These are phyloP conservation scores for Ophiostoma quercus DNA, from an alignment of 2,329 filamentous ascomycete genomes.

Conservation along the genomic window DNA sequence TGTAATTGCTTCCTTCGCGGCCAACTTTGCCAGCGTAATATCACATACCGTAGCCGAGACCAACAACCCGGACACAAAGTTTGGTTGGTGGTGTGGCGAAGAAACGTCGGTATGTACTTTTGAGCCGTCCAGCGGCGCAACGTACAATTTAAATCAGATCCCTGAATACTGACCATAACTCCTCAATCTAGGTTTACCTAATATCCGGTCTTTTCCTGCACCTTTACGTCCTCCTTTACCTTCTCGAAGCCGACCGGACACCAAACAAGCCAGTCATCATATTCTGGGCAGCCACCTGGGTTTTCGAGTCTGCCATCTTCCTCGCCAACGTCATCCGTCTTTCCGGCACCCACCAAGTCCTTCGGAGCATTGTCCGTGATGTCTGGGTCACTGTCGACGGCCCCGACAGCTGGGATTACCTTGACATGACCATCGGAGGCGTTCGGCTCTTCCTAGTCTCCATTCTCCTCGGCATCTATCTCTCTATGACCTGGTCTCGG, in stretches of 20 bases:
- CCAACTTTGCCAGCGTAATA: conserved; percentile 67
- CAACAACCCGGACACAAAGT: conserved; percentile 39
- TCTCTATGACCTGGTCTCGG: conserved; percentile 41
- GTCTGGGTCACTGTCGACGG: conserved; percentile 38
- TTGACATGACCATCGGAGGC: conserved; percentile 62
- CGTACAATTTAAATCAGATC: background rate
- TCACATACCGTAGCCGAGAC: conserved; percentile 62
- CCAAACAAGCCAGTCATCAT: conserved; percentile 75
- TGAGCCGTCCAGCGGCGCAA: background rate
- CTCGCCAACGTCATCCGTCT: conserved; percentile 64
- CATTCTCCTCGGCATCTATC: conserved; percentile 51
- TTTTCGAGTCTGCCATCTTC: conserved; percentile 68
- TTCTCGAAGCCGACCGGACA: conserved; percentile 70
- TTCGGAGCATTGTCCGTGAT: conserved; percentile 34
- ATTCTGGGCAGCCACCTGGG: conserved; percentile 70
- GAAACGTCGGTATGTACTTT: conserved; percentile 32
- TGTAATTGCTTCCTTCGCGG: conserved; percentile 70
- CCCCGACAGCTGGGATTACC: conserved; percentile 51
- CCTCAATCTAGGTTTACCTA: conserved; percentile 26
- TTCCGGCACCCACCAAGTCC: conserved; percentile 43
- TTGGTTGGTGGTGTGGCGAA: conserved; percentile 78
- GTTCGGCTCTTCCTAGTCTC: conserved; percentile 38
- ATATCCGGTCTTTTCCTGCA: conserved; percentile 27
- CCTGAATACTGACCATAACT: conserved; percentile 11
- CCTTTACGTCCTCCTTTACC: conserved; percentile 31